Base-by-base conservation (phyloP, 2,329 filamentous ascomycete genomes). In the Xylaria sp. region DNA sequence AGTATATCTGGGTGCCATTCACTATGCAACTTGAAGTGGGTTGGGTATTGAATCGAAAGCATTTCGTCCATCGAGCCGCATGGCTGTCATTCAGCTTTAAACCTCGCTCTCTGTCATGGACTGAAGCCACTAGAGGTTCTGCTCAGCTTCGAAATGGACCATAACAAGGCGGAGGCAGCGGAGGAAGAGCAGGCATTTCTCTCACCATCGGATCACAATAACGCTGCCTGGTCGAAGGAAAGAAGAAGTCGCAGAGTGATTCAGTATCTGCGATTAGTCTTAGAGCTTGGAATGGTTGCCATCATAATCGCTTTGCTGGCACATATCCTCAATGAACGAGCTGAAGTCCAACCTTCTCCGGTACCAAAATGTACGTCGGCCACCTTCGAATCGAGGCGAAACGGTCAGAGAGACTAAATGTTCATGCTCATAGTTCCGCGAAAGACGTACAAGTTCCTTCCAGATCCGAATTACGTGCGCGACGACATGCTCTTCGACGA, bases 401-500 rank as follows among this genome's bases (percentile, higher is more conserved):
- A 55, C 20, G 15, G 48, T 2, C 34, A 13, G n/a, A n/a, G 12
- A n/a, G 37, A 46, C 66, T 74, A 75, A 56, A 12, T 48, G 15
- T n/a, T 25, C 9, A 25, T 61, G 20, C 59, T 18, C 48, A 41
- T 58, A 81, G 80, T 81, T 32, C 77, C 78, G 8, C 74, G 75
- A 28, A 81, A 80, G 70, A 76, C 71, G 5, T 80, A 80, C 69
- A 80, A 74, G 0, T 81, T 80, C 58, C 70, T 73, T 7, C 74
- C 76, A 18, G 74, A 81, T 63, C 66, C 77, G 18, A 70, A 72
- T n/a, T 81, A 77, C 50, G 72, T 80, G 23, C 71, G 73, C 63
- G 78, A 76, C 28, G 76, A 80, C 70, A 81, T 81, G 80, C 78
- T 79, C 70, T 78, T 78, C 70, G 74, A 75, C 64, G 75, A 78